A percentile compares a stretch with the other conserved stretches of the same genome.
Evolutionary conservation across 2,329 filamentous ascomycete species (phyloP).

Genomic region (Botryotinia narcissicola): DNA sequence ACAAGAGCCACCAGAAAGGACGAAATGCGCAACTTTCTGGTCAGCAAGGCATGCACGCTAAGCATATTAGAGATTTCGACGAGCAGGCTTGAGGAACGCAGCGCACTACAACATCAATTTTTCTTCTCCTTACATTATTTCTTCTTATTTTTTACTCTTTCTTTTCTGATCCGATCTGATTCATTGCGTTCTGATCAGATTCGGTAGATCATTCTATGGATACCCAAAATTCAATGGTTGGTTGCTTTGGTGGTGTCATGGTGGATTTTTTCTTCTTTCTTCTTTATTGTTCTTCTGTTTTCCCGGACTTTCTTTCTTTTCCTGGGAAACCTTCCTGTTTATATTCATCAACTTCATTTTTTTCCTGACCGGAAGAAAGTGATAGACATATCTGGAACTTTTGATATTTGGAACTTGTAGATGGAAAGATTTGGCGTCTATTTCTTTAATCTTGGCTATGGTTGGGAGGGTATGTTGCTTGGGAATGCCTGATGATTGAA

Average conservation of each 20-base stretch:
- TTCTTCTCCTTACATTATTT: neutral
- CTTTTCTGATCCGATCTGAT: neutral
- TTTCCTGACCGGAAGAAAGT: neutral
- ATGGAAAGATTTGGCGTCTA: neutral
- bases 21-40: neutral
- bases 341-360: neutral
- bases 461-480: neutral
- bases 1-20: neutral
- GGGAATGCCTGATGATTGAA: neutral
- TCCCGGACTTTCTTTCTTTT: neutral
- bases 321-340: neutral
- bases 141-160: neutral
- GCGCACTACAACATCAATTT: neutral
- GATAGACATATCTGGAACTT: neutral
- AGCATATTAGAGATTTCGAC: conserved; percentile 17
- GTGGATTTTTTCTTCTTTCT: neutral
- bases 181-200: neutral
- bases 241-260: neutral
- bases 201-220: neutral
- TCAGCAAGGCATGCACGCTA: neutral
- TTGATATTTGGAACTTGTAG: neutral
- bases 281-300: neutral
- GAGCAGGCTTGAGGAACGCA: neutral
- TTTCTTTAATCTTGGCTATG: neutral
- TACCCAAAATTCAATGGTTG: neutral